Evolutionary conservation across 2,329 filamentous ascomycete genomes (phyloP).

Genomic region (Ophiostoma montium): DNA sequence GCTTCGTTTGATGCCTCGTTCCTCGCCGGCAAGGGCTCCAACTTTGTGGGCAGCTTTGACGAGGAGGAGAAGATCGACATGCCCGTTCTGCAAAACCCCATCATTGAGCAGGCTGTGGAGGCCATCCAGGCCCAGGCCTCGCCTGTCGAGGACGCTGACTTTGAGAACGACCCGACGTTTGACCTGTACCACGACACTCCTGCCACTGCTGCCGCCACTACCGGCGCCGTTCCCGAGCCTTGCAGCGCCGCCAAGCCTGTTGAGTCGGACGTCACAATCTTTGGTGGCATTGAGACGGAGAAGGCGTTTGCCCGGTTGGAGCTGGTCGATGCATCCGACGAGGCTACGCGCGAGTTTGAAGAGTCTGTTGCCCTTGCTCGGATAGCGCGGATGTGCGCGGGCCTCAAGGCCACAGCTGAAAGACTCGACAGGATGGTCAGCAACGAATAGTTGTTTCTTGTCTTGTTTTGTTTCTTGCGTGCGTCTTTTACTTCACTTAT

Average conservation of each 20-base stretch:
- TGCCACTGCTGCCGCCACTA: conserved; percentile 15
- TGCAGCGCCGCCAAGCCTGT: conserved; percentile 15
- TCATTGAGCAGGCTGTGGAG: conserved; percentile 22
- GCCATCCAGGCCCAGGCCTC: conserved; percentile 16
- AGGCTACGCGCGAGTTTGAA: not conserved
- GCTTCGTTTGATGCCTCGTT: conserved; percentile 39
- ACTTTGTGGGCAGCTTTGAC: conserved; percentile 32
- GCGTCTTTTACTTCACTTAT: not conserved
- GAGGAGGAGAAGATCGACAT: conserved; percentile 43
- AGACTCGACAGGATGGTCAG: conserved; percentile 24
- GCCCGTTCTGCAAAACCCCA: conserved; percentile 35
- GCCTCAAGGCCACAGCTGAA: conserved; percentile 22
- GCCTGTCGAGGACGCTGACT: conserved; percentile 38
- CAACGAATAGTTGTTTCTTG: conserved; percentile 13
- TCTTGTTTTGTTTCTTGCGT: not conserved
- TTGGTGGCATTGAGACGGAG: conserved; percentile 43
- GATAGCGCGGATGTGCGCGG: conserved; percentile 34
- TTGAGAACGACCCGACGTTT: conserved; percentile 49
- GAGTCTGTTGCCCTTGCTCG: conserved; percentile 30
- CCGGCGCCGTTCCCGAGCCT: conserved; percentile 17
- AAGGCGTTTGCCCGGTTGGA: conserved; percentile 51
- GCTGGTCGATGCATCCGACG: conserved; percentile 28
- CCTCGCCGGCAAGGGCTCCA: conserved; percentile 58
- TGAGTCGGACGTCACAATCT: conserved; percentile 33
- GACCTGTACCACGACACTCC: conserved; percentile 40